Evolutionary conservation across 2,329 filamentous ascomycete genomes (phyloP), one percentile per base, ranked within the genome.

Genomic region (Cyphellophora europaea): DNA sequence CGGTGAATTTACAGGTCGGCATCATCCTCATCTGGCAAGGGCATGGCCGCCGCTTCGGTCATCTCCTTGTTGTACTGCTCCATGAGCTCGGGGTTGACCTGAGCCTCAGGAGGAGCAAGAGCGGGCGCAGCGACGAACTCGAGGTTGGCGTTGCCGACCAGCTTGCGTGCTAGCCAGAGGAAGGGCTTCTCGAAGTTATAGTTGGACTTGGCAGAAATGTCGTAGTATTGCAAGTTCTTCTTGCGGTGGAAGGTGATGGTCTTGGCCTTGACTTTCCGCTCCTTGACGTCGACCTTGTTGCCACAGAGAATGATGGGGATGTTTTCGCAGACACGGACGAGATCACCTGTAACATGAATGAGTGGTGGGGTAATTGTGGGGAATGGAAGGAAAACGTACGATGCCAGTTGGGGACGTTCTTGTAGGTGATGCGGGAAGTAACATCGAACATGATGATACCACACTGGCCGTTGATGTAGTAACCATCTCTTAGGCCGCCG

Each of bases 361-460:
- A 19, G 14, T n/a, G 13, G 23, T 6, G 25, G 21, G n/a, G 18
- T 11, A 10, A 11, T 30, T 15, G 4, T 11, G 11, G 8, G 11
- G 14, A 10, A 4, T 19, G 6, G 4, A 12, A 18, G 25, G 33
- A 39, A 6, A 42, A 79, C 86, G 63, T 80, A 94, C 91, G 91
- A 71, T 98, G 91, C 91, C 91, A 98, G 83, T 96, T 96, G 71
- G 91, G 91, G 49, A 98, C 91, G 74, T 98, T 98, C 83, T 98
- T 98, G 82, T 98, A 98, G 65, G 91, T 98, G 66, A 98, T 96
- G 62, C 91, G 85, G 53, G 89, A 95, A 48, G 91, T 96, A 51
- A 98, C 89, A 67, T 98, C 89, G 67, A 98, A 98, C 89, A 98
- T 98, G 80, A 98, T 96, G 74, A 98, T 95, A 72, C 91, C 89